Conservation (phyloP, 169 alveolate species). For the Theileria parva region DNA sequence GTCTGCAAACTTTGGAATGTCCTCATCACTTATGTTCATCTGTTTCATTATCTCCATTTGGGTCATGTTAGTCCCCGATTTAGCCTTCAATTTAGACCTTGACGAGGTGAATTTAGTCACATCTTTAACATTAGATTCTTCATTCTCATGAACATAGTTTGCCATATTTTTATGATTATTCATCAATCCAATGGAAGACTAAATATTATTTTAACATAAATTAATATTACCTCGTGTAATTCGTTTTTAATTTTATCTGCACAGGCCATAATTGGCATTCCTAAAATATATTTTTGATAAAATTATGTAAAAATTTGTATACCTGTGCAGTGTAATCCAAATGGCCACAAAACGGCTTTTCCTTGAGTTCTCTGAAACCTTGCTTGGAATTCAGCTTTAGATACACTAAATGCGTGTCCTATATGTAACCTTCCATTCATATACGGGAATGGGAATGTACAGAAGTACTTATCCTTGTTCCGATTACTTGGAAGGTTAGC, state of each 20-base stretch:
- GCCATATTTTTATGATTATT: neutral
- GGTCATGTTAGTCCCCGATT: constrained; percentile 80
- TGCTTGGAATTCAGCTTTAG: constrained; percentile 96
- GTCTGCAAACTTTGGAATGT: constrained; percentile 91
- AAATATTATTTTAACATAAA: neutral
- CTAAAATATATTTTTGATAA: constrained; percentile 23
- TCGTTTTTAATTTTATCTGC: constrained; percentile 91
- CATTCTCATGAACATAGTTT: constrained; percentile 13
- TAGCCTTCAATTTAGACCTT: constrained; percentile 85
- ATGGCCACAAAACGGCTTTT: constrained; percentile 94
- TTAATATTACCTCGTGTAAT: constrained; percentile 52
- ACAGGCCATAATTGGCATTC: constrained; percentile 96
- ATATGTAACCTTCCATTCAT: constrained; percentile 98
- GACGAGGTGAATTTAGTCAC: constrained; percentile 73
- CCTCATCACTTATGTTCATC: constrained; percentile 92
- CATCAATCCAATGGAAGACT: neutral
- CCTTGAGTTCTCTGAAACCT: constrained; percentile 94
- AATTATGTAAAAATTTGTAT: neutral
- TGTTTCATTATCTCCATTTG: constrained; percentile 89
- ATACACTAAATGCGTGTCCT: constrained; percentile 97
- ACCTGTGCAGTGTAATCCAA: constrained; percentile 99
- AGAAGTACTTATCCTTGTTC: constrained; percentile 86
- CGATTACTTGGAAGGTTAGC: constrained; percentile 81
- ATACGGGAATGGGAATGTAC: constrained; percentile 98
- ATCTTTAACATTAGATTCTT: constrained; percentile 61